phyloP scores from a whole-genome alignment of 116 monocot genomes.

The Cymodocea nodosa region DNA sequence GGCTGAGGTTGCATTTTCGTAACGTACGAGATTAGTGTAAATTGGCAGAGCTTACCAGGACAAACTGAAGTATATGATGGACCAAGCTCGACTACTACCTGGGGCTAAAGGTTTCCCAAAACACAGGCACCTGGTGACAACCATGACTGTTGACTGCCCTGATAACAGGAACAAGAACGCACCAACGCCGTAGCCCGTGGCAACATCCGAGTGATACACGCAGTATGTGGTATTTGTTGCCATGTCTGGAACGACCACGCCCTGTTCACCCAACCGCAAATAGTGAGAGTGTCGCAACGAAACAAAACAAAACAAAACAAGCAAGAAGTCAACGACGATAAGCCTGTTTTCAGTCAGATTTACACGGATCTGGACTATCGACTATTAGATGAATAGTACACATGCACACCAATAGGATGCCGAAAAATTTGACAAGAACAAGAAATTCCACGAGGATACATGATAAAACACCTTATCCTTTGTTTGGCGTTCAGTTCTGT shows the following conservation, averaged over 20 bases:
- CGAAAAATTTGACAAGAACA: no score
- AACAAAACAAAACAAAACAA: no score
- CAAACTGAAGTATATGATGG: slow-evolving; percentile 86
- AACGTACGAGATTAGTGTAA: background rate
- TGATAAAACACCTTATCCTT: no score
- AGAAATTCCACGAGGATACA: no score
- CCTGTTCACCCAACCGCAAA: slow-evolving; percentile 21
- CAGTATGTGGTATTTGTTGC: slow-evolving; percentile 56
- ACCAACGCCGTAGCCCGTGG: slow-evolving; percentile 93
- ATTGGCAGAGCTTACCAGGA: slow-evolving; percentile 45
- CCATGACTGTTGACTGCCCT: slow-evolving; percentile 69
- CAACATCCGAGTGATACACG: slow-evolving; percentile 82
- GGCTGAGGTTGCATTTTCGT: no score
- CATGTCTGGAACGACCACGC: slow-evolving; percentile 35
- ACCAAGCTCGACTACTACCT: slow-evolving; percentile 83
- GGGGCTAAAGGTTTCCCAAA: slow-evolving; percentile 83
- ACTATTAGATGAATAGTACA: no score
- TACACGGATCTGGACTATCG: no score
- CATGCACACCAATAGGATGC: no score
- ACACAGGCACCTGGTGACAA: slow-evolving; percentile 89
- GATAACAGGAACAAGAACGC: slow-evolving; percentile 75
- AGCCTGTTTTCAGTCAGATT: no score
- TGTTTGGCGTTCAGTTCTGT: no score
- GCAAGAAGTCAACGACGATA: no score
- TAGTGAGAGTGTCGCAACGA: background rate